phyloP scores from a whole-genome alignment of 1,284 basidiomycete species.

The Tausonia pullulans region DNA sequence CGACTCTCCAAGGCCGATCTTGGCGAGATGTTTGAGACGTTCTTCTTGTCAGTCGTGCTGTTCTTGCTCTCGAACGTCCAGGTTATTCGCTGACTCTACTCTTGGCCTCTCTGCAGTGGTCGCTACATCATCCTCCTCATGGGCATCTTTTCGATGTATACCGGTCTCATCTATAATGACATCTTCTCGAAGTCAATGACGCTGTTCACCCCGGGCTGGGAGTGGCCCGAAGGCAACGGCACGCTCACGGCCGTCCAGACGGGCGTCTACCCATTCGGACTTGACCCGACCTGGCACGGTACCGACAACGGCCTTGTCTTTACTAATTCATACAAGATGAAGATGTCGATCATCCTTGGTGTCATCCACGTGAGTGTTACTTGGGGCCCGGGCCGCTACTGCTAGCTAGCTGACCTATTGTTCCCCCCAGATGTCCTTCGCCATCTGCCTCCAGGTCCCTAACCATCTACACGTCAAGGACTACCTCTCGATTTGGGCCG shows the following conservation, averaged over 20 bases:
- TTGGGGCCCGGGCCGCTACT: background rate
- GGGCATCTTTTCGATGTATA: constrained; percentile 92
- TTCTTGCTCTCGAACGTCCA: constrained; percentile 18
- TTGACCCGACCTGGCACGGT: constrained; percentile 94
- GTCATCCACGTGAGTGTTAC: constrained; percentile 72
- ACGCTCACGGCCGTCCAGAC: constrained; percentile 47
- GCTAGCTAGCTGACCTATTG: background rate
- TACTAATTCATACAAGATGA: constrained; percentile 99
- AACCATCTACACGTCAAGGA: constrained; percentile 92
- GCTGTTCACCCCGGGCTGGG: constrained; percentile 82
- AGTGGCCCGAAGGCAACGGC: constrained; percentile 50
- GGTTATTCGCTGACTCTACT: background rate
- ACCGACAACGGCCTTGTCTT: constrained; percentile 87
- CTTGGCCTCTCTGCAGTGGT: constrained; percentile 46
- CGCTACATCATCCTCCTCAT: constrained; percentile 98
- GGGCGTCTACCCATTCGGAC: constrained; percentile 79
- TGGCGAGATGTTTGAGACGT: constrained; percentile 64
- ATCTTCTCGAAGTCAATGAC: constrained; percentile 91
- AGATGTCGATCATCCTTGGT: constrained; percentile 95
- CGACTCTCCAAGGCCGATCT: constrained; percentile 64
- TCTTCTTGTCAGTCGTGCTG: constrained; percentile 69
- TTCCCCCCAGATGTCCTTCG: constrained; percentile 80
- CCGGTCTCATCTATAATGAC: constrained; percentile 97
- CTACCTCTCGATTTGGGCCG: constrained; percentile 71
- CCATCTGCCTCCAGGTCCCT: constrained; percentile 86